phyloP scores from a whole-genome alignment of 352 stramenopile species.

The Globisporangium lucens region DNA sequence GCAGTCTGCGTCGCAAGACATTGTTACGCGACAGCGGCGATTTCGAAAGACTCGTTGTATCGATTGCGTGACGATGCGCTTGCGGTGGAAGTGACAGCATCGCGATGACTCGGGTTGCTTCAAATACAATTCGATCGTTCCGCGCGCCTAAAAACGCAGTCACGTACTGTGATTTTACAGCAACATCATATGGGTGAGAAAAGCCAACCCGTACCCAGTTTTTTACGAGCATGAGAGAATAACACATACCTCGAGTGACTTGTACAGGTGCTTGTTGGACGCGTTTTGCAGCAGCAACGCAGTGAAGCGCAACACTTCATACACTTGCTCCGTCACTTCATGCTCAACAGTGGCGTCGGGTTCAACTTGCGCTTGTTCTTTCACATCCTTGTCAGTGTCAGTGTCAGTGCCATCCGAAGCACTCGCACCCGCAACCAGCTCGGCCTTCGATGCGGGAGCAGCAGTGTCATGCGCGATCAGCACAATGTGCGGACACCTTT shows the following conservation, averaged over 20 bases:
- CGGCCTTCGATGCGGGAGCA: neutral
- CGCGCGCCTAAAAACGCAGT: slow-evolving; percentile 49
- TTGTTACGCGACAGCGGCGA: slow-evolving; percentile 34
- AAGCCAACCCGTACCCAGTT: neutral
- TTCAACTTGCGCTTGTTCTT: slow-evolving; percentile 6
- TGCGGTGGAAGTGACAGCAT: slow-evolving; percentile 70
- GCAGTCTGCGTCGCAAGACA: slow-evolving; percentile 43
- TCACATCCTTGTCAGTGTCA: slow-evolving; percentile 19
- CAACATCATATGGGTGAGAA: slow-evolving; percentile 1
- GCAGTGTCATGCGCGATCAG: slow-evolving; percentile 25
- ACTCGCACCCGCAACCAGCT: neutral
- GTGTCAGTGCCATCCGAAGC: slow-evolving; percentile 4
- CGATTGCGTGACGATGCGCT: slow-evolving; percentile 60
- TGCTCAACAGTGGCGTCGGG: slow-evolving; percentile 26
- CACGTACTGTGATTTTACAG: slow-evolving; percentile 9
- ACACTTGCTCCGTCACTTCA: slow-evolving; percentile 52
- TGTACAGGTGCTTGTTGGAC: slow-evolving; percentile 73
- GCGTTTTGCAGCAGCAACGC: slow-evolving; percentile 79
- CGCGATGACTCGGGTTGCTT: slow-evolving; percentile 69
- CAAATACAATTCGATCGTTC: slow-evolving; percentile 63
- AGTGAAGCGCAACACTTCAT: slow-evolving; percentile 70
- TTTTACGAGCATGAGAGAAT: neutral
- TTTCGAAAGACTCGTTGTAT: slow-evolving; percentile 49
- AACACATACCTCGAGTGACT: slow-evolving; percentile 43
- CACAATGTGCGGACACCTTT: slow-evolving; percentile 41